phyloP scores from a whole-genome alignment of 306 rosid species.

The Castanospermum australe region DNA sequence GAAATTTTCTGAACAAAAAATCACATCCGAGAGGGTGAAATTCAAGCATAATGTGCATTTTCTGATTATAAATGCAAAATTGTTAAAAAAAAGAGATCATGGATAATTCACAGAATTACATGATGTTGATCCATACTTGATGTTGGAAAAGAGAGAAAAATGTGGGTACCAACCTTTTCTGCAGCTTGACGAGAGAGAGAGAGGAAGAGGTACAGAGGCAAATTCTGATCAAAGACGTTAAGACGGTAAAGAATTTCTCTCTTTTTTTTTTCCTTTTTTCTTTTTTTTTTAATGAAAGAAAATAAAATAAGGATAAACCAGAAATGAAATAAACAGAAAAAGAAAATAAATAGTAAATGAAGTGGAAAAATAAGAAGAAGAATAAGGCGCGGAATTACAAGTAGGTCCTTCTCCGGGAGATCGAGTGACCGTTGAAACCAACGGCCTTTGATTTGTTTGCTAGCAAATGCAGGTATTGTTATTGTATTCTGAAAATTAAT shows the following conservation, averaged over 20 bases:
- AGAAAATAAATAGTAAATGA: neutral
- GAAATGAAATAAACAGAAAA: neutral
- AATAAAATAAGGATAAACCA: neutral
- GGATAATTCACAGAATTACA: neutral
- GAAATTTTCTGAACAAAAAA: neutral
- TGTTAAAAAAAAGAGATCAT: neutral
- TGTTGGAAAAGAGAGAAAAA: conserved; percentile 11
- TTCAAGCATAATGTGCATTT: conserved; percentile 9
- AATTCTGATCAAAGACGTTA: conserved; percentile 19
- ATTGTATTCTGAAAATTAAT: neutral
- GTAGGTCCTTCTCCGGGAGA: conserved; percentile 16
- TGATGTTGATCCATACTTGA: neutral
- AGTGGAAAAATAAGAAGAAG: neutral
- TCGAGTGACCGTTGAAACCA: conserved; percentile 51
- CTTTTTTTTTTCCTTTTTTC: neutral
- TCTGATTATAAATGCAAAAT: neutral
- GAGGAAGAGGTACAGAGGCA: conserved; percentile 21
- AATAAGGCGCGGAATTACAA: conserved; percentile 39
- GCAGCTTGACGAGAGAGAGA: conserved; percentile 41
- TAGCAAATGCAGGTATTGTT: neutral
- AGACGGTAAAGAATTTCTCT: conserved; percentile 9
- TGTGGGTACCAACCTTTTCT: conserved; percentile 44
- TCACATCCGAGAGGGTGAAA: neutral
- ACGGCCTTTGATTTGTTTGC: conserved; percentile 39
- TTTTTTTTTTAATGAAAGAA: neutral